These are phyloP conservation scores for Chamaecyparis obtusa DNA, from an alignment of 75 land plant species.

Conservation along the genomic window DNA sequence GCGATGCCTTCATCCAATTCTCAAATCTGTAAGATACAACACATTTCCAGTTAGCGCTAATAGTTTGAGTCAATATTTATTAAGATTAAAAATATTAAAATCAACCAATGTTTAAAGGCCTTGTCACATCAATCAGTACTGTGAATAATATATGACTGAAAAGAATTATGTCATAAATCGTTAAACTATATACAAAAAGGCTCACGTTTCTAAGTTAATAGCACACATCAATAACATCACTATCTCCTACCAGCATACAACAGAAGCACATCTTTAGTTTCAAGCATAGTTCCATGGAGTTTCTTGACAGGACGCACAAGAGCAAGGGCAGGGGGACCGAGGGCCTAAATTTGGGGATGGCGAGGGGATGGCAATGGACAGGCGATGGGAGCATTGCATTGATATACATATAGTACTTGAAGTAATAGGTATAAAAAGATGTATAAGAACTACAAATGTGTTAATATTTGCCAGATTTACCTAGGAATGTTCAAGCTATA, in stretches of 20 bases:
- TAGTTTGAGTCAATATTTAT: neutral
- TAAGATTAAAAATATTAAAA: neutral
- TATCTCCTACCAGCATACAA: neutral
- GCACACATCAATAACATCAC: neutral
- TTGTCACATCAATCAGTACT: neutral
- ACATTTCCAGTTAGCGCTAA: neutral
- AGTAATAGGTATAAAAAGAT: too few species aligned
- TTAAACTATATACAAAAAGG: neutral
- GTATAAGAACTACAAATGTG: too few species aligned
- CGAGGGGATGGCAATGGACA: too few species aligned
- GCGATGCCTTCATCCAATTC: constrained; percentile 84
- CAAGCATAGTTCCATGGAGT: neutral
- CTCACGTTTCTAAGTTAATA: neutral
- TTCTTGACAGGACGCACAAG: too few species aligned
- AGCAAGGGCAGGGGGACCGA: too few species aligned
- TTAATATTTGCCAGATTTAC: too few species aligned
- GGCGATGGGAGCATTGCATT: too few species aligned
- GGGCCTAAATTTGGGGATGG: too few species aligned
- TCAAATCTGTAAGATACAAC: constrained; percentile 40
- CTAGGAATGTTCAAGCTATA: too few species aligned
- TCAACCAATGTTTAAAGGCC: neutral
- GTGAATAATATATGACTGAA: neutral
- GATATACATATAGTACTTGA: too few species aligned
- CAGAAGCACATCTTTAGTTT: neutral
- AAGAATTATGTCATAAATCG: neutral